phyloP scores from a whole-genome alignment of 1,284 basidiomycete genomes.

The Heterobasidion occidentale region DNA sequence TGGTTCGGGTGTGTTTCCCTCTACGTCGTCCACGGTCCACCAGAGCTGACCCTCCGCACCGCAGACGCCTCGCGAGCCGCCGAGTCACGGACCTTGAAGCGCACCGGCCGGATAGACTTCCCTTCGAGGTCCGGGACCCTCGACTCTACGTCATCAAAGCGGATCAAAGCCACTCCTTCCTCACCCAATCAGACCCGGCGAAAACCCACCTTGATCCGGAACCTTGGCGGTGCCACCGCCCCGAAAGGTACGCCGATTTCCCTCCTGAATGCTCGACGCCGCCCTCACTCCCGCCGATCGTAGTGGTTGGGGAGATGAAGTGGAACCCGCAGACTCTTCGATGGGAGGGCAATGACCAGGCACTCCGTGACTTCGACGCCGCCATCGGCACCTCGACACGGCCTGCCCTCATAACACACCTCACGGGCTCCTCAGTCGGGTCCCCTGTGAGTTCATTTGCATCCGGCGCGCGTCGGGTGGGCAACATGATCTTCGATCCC shows the following conservation, averaged over 20 bases:
- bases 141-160: slow-evolving; percentile 34
- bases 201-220: slow-evolving; percentile 83
- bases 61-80: no score
- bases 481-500: slow-evolving; percentile 97
- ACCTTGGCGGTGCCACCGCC: slow-evolving; percentile 63
- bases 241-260: slow-evolving; percentile 61
- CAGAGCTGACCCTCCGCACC: slow-evolving; percentile 6
- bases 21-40: not conserved
- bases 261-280: not conserved
- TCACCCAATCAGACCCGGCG: slow-evolving; percentile 44
- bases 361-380: slow-evolving; percentile 84
- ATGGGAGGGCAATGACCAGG: slow-evolving; percentile 96
- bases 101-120: slow-evolving; percentile 29
- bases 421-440: slow-evolving; percentile 73
- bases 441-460: slow-evolving; percentile 75
- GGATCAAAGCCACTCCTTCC: slow-evolving; percentile 39
- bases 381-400: slow-evolving; percentile 69
- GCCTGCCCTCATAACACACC: slow-evolving; percentile 92
- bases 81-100: slow-evolving; percentile 25
- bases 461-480: slow-evolving; percentile 77
- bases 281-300: slow-evolving; percentile 7
- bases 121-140: slow-evolving; percentile 17
- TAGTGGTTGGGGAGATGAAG: slow-evolving; percentile 92
- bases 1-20: slow-evolving; percentile 32
- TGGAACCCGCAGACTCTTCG: slow-evolving; percentile 87